Conservation (phyloP, 2,329 filamentous ascomycete genomes). For the Epichloe coenophiala region DNA sequence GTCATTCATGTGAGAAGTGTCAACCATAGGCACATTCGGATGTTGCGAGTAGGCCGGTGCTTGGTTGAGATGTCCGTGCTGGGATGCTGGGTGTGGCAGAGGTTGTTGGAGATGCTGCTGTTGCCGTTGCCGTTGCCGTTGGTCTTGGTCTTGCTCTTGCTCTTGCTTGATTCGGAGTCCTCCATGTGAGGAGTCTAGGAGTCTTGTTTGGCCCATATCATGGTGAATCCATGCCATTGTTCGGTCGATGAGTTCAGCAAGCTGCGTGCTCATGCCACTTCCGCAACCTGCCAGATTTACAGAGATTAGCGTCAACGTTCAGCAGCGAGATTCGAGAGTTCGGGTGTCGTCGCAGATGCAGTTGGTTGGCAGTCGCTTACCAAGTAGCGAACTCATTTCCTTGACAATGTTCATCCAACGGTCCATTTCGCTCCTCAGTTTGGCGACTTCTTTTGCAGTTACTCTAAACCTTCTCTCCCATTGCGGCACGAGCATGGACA, state of each 20-base stretch:
- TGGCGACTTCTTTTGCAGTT: slow-evolving; percentile 41
- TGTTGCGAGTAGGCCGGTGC: slow-evolving; percentile 12
- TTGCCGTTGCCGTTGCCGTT: neutral
- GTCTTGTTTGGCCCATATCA: slow-evolving; percentile 28
- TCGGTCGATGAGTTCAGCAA: slow-evolving; percentile 34
- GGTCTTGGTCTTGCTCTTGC: neutral
- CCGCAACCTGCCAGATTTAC: slow-evolving; percentile 26
- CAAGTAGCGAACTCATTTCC: slow-evolving; percentile 52
- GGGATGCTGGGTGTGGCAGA: slow-evolving; percentile 18
- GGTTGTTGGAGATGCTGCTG: slow-evolving; percentile 12
- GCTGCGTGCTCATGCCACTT: slow-evolving; percentile 27
- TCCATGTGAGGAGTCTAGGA: slow-evolving; percentile 6
- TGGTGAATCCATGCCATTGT: slow-evolving; percentile 39
- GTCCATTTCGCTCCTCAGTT: slow-evolving; percentile 54
- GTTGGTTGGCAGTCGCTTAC: slow-evolving; percentile 24
- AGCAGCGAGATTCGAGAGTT: neutral
- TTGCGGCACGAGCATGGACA: slow-evolving; percentile 56
- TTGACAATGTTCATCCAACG: slow-evolving; percentile 55
- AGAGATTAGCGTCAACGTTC: slow-evolving; percentile 3
- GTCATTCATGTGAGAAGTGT: slow-evolving; percentile 9
- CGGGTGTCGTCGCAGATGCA: too few species aligned
- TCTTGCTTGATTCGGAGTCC: slow-evolving; percentile 25
- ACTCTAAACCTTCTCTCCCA: slow-evolving; percentile 53
- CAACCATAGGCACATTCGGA: slow-evolving; percentile 7
- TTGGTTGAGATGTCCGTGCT: slow-evolving; percentile 19